Percentiles rank a stretch among this genome's conserved stretches.
phyloP scores from a whole-genome alignment of 2,329 filamentous ascomycete genomes.

The Nothopassalora personata region DNA sequence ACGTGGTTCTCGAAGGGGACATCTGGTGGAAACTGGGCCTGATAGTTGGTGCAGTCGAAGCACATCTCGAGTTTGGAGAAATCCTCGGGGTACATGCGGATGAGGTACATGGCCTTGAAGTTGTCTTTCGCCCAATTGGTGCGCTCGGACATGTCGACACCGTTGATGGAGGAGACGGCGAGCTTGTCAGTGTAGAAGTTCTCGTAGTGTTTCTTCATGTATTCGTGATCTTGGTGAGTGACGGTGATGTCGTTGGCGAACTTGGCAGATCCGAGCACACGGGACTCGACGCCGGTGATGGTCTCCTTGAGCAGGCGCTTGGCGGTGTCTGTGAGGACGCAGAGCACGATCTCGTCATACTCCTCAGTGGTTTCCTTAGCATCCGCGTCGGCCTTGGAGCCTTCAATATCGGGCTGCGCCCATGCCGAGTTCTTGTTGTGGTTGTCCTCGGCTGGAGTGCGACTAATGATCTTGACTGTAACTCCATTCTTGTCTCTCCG shows the following conservation, averaged over 20 bases:
- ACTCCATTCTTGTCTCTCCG: conserved; percentile 50
- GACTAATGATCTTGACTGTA: conserved; percentile 43
- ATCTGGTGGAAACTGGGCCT: conserved; percentile 60
- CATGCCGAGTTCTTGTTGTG: conserved; percentile 45
- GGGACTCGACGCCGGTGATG: conserved; percentile 57
- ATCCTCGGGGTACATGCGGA: conserved; percentile 54
- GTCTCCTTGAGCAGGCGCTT: conserved; percentile 55
- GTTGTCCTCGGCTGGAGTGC: conserved; percentile 38
- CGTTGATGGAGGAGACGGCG: conserved; percentile 39
- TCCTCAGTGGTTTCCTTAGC: conserved; percentile 42
- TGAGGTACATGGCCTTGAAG: conserved; percentile 62
- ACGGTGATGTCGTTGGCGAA: conserved; percentile 67
- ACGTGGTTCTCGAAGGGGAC: conserved; percentile 56
- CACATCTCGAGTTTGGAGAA: conserved; percentile 55
- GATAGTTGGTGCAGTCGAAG: conserved; percentile 72
- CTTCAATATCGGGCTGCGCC: conserved; percentile 33
- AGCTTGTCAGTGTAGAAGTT: conserved; percentile 51
- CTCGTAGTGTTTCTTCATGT: conserved; percentile 65
- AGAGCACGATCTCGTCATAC: conserved; percentile 64
- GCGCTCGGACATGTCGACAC: conserved; percentile 38
- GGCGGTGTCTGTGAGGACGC: conserved; percentile 53
- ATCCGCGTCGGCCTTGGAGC: conserved; percentile 38
- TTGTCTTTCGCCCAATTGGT: conserved; percentile 44
- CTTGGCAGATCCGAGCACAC: conserved; percentile 64
- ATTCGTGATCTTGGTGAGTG: conserved; percentile 60